Base-by-base conservation (phyloP, 768 basidiomycete genomes). In the Suillus discolor region DNA sequence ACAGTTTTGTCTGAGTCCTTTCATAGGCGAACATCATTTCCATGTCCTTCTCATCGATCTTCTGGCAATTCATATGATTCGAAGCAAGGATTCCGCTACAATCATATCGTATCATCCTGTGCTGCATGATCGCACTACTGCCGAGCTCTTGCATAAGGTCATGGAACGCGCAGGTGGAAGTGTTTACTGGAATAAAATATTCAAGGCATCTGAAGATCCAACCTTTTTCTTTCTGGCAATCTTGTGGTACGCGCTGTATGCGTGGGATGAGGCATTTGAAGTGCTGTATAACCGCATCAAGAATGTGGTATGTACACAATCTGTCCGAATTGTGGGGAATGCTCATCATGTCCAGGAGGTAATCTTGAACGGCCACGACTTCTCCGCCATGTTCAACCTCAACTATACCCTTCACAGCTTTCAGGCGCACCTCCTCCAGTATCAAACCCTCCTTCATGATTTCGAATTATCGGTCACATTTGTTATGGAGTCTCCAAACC, bases 381-480 rank as follows among this genome's bases (percentile, higher is more conserved):
- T 84, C 34, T 85, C 86, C 3, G 82, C 81, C 25, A 85, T 87
- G 54, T 9, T 74, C 39, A 59, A 69, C 2, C 73, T 84, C 25
- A 87, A 87, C 4, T 82, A 82, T 28, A 84, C 86, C 8, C 77
- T 86, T n/a, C 83, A 86, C 68, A 76, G 80, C 65, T 73, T 85
- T 18, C 82, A 82, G 38, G 85, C 85, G 0, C 84, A 85, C 71
- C 75, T 85, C 6, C 72, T 85, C 47, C 83, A 85, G 66, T 85
- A 84, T 71, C 78, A 77, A 13, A 78, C 79, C 15, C 78, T 86
- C 28, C 75, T 86, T 39, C 77, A 81, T 13, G 83, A 86, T 67
- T 84, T 87, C 70, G 72, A 73, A 41, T 83, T 84, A 63, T 76
- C 80, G 1, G 78, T 85, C 6, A 61, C 66, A 6, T 87, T 87